Evolutionary conservation across 2,329 filamentous ascomycete genomes (phyloP).

Genomic region (Blastomyces silverae): DNA sequence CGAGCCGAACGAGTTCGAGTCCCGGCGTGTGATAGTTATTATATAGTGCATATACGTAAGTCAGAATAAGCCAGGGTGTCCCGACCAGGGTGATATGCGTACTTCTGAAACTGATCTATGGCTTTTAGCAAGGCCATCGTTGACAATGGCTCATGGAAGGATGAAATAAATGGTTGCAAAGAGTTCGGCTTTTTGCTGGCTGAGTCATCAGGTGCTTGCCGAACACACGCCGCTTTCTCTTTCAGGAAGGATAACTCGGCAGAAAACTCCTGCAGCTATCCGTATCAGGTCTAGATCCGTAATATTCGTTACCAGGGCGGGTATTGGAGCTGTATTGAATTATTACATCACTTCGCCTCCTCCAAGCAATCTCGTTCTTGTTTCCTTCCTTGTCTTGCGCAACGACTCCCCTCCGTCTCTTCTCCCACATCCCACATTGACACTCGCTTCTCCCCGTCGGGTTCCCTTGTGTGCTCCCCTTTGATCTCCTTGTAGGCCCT

Average conservation of each 20-base stretch:
- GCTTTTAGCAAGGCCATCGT: neutral
- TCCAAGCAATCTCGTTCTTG: neutral
- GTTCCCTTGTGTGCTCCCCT: neutral
- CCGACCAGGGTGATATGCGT: neutral
- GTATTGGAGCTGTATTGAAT: neutral
- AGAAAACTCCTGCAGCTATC: neutral
- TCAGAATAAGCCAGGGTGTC: neutral
- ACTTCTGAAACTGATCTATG: neutral
- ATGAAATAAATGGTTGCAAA: neutral
- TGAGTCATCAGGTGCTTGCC: neutral
- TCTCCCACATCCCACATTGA: neutral
- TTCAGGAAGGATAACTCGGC: neutral
- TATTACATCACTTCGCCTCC: neutral
- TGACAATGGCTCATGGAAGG: neutral
- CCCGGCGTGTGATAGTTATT: neutral
- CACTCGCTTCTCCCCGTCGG: constrained; percentile 3
- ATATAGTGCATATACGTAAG: neutral
- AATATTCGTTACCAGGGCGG: neutral
- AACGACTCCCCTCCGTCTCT: neutral
- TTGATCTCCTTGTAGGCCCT: neutral
- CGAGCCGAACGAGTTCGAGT: neutral
- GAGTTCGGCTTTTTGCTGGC: neutral
- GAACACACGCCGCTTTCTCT: neutral
- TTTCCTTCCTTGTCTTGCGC: too few relatives aligned
- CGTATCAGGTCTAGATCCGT: neutral